Evolutionary conservation across 352 stramenopile genomes (phyloP), one percentile per base, ranked within the genome.

Genomic region (Pythium oligandrum): DNA sequence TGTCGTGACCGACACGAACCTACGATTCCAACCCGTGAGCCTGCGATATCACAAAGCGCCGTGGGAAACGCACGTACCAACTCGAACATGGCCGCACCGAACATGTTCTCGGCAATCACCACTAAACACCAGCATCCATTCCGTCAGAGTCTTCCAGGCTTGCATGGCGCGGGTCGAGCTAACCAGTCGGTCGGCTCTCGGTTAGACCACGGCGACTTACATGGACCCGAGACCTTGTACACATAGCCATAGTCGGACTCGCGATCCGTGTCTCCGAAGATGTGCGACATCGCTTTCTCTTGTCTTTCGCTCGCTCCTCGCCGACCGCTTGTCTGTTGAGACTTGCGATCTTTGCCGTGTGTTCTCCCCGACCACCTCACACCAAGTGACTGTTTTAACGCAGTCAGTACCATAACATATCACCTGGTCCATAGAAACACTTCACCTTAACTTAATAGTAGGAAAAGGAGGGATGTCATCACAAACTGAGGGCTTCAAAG

Each of bases 91-190:
- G 96, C 96, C 57, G 97, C 86, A 40, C 97, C 97, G 59, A 90
- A 90, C 97, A 99, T 99, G 67, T 97, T 97, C 69, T 99, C 97
- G 48, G 97, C 97, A 64, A 99, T 98, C 49, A 99, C 97, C 54
- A 98, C 89, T 97, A 61, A 30, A 53, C 10, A 47, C 61, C 32
- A 42, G 32, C 44, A 26, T 26, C 17, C 17, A 26, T 26, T 26
- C 17, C 17, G 17, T 26, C 17, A 26, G 17, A 0, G 17, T 26
- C 17, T 26, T 26, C 17, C 17, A 26, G 17, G 17, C 17, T 26
- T 26, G 17, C 17, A 26, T 26, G 17, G 17, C 17, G 17, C 17
- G 17, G 17, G 17, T 26, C 17, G 17, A 26, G 17, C 17, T 26
- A 26, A 26, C 17, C 17, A 26, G 17, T 26, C 17, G 17, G 17